Evolutionary conservation across 805 yeast genomes (phyloP).

Genomic region (Monosporozyma siamensis): DNA sequence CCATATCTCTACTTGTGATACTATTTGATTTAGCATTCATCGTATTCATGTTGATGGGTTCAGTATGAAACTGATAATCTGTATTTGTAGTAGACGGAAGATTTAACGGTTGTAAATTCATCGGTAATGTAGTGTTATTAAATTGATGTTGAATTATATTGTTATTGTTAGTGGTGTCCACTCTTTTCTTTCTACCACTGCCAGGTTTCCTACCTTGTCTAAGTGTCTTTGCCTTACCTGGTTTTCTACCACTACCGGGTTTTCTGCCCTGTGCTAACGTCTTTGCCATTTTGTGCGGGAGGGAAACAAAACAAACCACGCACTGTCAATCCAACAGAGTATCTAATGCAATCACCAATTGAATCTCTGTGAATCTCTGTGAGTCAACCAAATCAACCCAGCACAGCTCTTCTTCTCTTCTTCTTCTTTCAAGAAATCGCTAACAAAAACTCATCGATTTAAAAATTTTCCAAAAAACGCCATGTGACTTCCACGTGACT

Average conservation of each 20-base stretch:
- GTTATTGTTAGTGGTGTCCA: background rate
- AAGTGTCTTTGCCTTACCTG: conserved; percentile 29
- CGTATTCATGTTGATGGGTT: background rate
- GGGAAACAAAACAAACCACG: too few species aligned
- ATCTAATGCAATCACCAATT: too few species aligned
- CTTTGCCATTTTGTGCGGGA: conserved; percentile 26
- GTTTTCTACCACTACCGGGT: conserved; percentile 30
- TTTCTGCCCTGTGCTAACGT: conserved; percentile 30
- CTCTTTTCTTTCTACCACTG: conserved; percentile 25
- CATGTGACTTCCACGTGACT: too few species aligned
- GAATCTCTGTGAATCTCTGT: too few species aligned
- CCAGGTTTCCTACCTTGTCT: conserved; percentile 30
- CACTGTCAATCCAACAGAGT: too few species aligned
- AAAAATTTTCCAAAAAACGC: too few species aligned
- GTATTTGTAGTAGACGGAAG: background rate
- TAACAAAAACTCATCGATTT: too few species aligned
- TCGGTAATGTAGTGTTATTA: background rate
- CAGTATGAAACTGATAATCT: background rate
- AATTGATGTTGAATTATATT: background rate
- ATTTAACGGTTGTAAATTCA: background rate
- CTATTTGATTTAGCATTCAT: conserved; percentile 1
- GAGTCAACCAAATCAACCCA: too few species aligned
- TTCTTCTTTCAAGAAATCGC: too few species aligned
- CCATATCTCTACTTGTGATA: conserved; percentile 19
- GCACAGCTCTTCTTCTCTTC: too few species aligned